Evolutionary conservation across 2,329 filamentous ascomycete species (phyloP).

Genomic region (Biscogniauxia mediterranea): DNA sequence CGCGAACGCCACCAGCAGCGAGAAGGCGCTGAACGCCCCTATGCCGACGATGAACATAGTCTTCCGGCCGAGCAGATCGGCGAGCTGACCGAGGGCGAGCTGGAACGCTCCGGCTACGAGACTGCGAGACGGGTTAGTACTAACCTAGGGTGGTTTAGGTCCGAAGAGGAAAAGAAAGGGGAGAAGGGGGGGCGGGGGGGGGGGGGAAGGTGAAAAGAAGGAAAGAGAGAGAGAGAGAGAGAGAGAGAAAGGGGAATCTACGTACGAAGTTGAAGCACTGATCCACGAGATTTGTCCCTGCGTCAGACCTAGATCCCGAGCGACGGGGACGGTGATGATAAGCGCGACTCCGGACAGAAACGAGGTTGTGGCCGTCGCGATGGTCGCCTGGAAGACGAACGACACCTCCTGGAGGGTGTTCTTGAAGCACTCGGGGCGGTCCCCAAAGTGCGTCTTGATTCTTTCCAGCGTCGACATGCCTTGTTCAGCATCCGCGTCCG

Average conservation of each 20-base stretch:
- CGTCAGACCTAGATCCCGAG: conserved; percentile 58
- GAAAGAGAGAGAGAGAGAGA: neutral
- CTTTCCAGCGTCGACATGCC: conserved; percentile 20
- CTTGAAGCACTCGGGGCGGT: conserved; percentile 58
- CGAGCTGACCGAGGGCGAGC: conserved; percentile 63
- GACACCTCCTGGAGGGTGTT: conserved; percentile 61
- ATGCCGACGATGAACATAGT: conserved; percentile 59
- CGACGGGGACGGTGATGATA: conserved; percentile 62
- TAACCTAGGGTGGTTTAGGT: neutral
- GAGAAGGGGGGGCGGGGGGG: neutral
- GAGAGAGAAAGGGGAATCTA: conserved; percentile 7
- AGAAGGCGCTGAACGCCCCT: conserved; percentile 55
- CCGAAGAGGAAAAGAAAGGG: no score
- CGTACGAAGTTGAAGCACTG: conserved; percentile 56
- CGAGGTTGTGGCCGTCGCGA: conserved; percentile 62
- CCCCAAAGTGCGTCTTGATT: conserved; percentile 29
- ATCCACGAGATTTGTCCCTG: conserved; percentile 68
- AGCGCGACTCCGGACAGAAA: conserved; percentile 59
- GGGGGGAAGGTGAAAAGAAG: neutral
- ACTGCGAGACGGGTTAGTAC: conserved; percentile 32
- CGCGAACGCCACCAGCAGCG: conserved; percentile 59
- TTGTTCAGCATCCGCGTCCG: conserved; percentile 19
- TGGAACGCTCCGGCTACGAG: conserved; percentile 64
- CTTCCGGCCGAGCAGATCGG: conserved; percentile 65
- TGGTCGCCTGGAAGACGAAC: conserved; percentile 65